Conservation (phyloP, 257 asterid species). For the Scutellaria minor region DNA sequence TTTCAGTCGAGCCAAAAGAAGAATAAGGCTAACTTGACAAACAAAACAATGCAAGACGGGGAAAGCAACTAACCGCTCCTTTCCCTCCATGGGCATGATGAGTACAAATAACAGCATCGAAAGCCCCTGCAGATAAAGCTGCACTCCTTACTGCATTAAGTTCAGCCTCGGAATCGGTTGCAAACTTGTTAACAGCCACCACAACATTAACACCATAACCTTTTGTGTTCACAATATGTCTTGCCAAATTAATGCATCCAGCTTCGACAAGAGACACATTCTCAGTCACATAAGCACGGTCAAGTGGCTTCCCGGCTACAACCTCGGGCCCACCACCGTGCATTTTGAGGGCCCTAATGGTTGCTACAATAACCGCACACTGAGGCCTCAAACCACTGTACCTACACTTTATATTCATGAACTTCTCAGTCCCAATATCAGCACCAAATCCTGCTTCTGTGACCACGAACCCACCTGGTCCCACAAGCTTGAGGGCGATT, state of each 20-base stretch:
- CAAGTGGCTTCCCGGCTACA: slow-evolving; percentile 94
- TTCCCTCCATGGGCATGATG: slow-evolving; percentile 99
- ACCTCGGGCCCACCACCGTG: slow-evolving; percentile 98
- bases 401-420: slow-evolving; percentile 94
- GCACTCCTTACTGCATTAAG: slow-evolving; percentile 74
- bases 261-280: slow-evolving; percentile 89
- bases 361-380: slow-evolving; percentile 93
- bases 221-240: slow-evolving; percentile 78
- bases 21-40: not conserved
- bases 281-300: slow-evolving; percentile 87
- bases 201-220: slow-evolving; percentile 96
- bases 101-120: slow-evolving; percentile 88
- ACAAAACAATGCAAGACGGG: not conserved
- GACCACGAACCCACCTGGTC: slow-evolving; percentile 91
- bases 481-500: slow-evolving; percentile 90
- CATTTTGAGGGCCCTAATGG: slow-evolving; percentile 95
- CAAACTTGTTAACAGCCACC: slow-evolving; percentile 85
- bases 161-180: slow-evolving; percentile 93
- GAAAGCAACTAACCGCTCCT: slow-evolving; percentile 83
- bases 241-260: slow-evolving; percentile 83
- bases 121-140: slow-evolving; percentile 92
- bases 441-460: slow-evolving; percentile 99
- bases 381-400: slow-evolving; percentile 91
- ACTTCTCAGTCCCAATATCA: slow-evolving; percentile 96
- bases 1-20: slow-evolving; percentile 9